Percentiles rank a stretch among this genome's conserved stretches.
Evolutionary conservation across 1,284 basidiomycete species (phyloP).

Genomic region (Trametes hirsuta): DNA sequence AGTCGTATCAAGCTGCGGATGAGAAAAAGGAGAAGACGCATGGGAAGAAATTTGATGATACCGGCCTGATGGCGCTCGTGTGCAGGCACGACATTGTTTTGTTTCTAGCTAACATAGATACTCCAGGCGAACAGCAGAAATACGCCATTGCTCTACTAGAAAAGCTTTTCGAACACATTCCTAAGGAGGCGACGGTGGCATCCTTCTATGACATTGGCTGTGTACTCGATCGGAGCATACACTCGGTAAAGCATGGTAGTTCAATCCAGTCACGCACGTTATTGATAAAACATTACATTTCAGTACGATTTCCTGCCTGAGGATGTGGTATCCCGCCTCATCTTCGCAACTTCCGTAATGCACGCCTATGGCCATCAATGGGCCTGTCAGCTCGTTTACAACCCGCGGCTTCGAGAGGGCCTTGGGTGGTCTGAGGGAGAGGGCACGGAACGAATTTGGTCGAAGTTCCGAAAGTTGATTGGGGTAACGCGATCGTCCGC

Average conservation of each 20-base stretch:
- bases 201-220: conserved; percentile 45
- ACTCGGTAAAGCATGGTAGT: conserved; percentile 38
- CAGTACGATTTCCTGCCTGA: conserved; percentile 38
- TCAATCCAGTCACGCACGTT: not conserved
- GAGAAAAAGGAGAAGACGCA: conserved; percentile 35
- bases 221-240: conserved; percentile 37
- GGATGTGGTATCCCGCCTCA: conserved; percentile 25
- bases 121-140: conserved; percentile 45
- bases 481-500: conserved; percentile 34
- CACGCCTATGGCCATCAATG: conserved; percentile 46
- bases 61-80: conserved; percentile 37
- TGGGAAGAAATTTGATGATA: conserved; percentile 33
- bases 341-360: conserved; percentile 42
- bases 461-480: conserved; percentile 35
- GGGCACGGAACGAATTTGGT: conserved; percentile 43
- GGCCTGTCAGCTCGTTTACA: conserved; percentile 44
- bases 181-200: conserved; percentile 34
- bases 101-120: conserved; percentile 43
- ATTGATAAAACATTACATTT: not conserved
- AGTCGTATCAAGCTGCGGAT: conserved; percentile 38
- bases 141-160: conserved; percentile 40
- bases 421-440: conserved; percentile 41
- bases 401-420: conserved; percentile 36
- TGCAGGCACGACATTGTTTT: conserved; percentile 43
- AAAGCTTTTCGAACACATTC: conserved; percentile 34